Conservation (phyloP, 2,329 filamentous ascomycete genomes). For the Colletotrichum kahawae region DNA sequence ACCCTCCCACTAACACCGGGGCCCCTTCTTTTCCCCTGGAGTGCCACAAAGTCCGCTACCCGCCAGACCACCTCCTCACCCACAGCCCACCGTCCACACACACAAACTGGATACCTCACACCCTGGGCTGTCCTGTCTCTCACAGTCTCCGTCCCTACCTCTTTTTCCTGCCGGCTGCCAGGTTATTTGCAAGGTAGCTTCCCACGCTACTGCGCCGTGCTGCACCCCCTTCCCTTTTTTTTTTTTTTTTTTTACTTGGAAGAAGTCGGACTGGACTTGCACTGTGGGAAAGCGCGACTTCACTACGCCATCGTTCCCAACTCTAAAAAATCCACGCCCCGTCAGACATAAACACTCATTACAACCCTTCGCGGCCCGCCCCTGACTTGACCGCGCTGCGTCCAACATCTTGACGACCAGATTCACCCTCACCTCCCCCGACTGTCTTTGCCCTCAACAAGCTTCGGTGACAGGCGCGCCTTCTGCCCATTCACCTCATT, state of each 20-base stretch:
- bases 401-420: slow-evolving; percentile 9
- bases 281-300: slow-evolving; percentile 16
- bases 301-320: slow-evolving; percentile 22
- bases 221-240: background rate
- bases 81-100: background rate
- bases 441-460: background rate
- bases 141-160: background rate
- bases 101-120: background rate
- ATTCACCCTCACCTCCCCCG: background rate
- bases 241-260: background rate
- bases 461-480: background rate
- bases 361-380: slow-evolving; percentile 17
- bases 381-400: slow-evolving; percentile 8
- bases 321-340: slow-evolving; percentile 23
- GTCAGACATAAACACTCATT: slow-evolving; percentile 21
- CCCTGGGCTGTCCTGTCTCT: background rate
- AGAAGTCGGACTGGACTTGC: background rate
- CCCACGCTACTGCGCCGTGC: background rate
- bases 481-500: background rate
- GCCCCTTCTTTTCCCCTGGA: background rate
- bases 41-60: slow-evolving; percentile 11
- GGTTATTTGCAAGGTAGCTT: background rate
- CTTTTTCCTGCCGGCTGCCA: background rate
- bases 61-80: background rate
- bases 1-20: background rate